Evolutionary conservation across 768 basidiomycete species (phyloP).

Genomic region (Ramaria sp.): DNA sequence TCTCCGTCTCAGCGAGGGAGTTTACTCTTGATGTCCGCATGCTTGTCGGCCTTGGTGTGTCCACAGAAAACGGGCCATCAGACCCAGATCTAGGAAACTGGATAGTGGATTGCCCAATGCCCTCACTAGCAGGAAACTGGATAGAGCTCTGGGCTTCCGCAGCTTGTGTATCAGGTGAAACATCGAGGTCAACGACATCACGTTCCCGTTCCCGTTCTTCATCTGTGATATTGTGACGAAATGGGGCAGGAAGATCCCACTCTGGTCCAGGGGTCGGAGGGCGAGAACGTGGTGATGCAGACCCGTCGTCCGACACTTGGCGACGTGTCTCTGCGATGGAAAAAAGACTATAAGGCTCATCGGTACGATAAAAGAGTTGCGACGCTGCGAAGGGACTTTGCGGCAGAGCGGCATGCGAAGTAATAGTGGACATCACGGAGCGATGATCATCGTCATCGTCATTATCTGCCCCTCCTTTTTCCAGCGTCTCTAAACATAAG

Average conservation of each 20-base stretch:
- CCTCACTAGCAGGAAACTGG: constrained; percentile 44
- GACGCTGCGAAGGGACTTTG: constrained; percentile 86
- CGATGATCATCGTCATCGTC: constrained; percentile 77
- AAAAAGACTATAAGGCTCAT: constrained; percentile 72
- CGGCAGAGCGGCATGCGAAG: constrained; percentile 63
- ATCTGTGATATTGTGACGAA: constrained; percentile 61
- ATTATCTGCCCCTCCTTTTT: constrained; percentile 79
- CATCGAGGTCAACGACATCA: constrained; percentile 24
- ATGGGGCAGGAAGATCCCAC: constrained; percentile 52
- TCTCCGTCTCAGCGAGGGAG: constrained; percentile 65
- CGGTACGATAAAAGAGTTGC: constrained; percentile 67
- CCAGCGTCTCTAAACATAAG: constrained; percentile 84
- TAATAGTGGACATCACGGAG: constrained; percentile 62
- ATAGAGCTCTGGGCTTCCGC: constrained; percentile 39
- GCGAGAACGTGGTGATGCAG: constrained; percentile 27
- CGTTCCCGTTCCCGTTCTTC: constrained; percentile 53
- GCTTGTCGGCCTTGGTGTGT: constrained; percentile 42
- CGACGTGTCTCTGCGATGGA: constrained; percentile 71
- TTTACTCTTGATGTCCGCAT: constrained; percentile 51
- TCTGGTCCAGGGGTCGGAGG: constrained; percentile 38
- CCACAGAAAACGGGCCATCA: constrained; percentile 36
- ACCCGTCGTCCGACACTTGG: constrained; percentile 38
- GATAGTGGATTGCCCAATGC: constrained; percentile 50
- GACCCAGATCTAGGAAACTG: constrained; percentile 50
- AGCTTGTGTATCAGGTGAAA: constrained; percentile 36